A percentile compares a stretch with the other conserved stretches of the same genome.
Conservation (phyloP, 352 stramenopile species). For the Pythium brassicae region DNA sequence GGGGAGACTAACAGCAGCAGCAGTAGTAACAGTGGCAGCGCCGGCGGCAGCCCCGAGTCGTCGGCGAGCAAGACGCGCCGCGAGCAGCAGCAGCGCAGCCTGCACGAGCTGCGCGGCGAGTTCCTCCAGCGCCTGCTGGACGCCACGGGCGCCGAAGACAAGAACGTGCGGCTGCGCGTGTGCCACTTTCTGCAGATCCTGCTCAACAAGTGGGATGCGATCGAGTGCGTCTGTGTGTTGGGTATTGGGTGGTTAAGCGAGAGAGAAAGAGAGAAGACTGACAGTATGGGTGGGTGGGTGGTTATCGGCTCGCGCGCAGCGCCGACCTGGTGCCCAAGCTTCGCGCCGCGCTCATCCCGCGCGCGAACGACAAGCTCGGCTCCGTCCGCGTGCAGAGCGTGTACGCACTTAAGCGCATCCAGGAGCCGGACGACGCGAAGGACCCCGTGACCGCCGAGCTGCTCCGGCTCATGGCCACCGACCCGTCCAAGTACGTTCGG, state of each 20-base stretch:
- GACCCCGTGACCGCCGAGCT: slow-evolving; percentile 47
- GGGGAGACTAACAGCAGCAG: no score
- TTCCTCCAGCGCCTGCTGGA: slow-evolving; percentile 41
- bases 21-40: no score
- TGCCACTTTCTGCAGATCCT: slow-evolving; percentile 65
- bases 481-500: slow-evolving; percentile 61
- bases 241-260: background rate
- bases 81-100: slow-evolving; percentile 16
- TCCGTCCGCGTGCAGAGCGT: slow-evolving; percentile 57
- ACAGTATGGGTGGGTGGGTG: background rate
- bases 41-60: background rate
- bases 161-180: slow-evolving; percentile 41
- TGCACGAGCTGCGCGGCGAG: slow-evolving; percentile 42
- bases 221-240: slow-evolving; percentile 35
- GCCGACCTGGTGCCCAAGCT: slow-evolving; percentile 33
- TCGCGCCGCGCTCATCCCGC: slow-evolving; percentile 33
- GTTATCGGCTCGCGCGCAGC: no score
- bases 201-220: slow-evolving; percentile 41
- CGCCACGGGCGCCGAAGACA: slow-evolving; percentile 58
- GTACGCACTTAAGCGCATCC: slow-evolving; percentile 54
- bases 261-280: no score
- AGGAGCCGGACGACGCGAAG: slow-evolving; percentile 30
- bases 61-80: slow-evolving; percentile 10
- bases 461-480: slow-evolving; percentile 55
- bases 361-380: slow-evolving; percentile 62